These are phyloP conservation scores for Aspergillus unguis DNA, from an alignment of 2,329 filamentous ascomycete genomes.

Conservation along the genomic window DNA sequence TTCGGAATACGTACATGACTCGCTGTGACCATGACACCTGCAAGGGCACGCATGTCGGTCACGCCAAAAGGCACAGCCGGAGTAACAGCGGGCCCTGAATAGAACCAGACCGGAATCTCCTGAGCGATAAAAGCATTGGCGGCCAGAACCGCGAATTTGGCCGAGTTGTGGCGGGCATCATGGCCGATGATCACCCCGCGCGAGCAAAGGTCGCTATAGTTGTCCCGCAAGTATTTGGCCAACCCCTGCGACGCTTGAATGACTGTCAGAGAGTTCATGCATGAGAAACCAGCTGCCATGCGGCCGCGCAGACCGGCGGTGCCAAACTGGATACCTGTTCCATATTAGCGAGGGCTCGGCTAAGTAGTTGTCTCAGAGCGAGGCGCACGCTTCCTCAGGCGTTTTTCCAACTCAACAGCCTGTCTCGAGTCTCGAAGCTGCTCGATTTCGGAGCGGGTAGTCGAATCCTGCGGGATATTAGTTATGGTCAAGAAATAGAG, in stretches of 20 bases:
- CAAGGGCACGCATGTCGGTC: constrained; percentile 51
- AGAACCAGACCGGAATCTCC: constrained; percentile 59
- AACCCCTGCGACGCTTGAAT: constrained; percentile 65
- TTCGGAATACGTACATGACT: constrained; percentile 48
- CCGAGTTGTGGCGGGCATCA: constrained; percentile 62
- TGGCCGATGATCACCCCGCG: constrained; percentile 59
- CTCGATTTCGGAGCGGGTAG: constrained; percentile 54
- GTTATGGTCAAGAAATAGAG: constrained; percentile 9
- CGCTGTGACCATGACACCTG: constrained; percentile 64
- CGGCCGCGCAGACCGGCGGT: constrained; percentile 61
- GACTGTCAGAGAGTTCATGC: constrained; percentile 58
- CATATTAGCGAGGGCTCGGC: constrained; percentile 6
- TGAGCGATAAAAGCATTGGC: constrained; percentile 59
- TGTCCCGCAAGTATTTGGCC: constrained; percentile 55
- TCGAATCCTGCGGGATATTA: constrained; percentile 41
- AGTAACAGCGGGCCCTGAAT: constrained; percentile 55
- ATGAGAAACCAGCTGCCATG: constrained; percentile 64
- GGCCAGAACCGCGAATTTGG: constrained; percentile 58
- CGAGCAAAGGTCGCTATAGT: constrained; percentile 40
- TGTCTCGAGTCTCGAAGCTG: constrained; percentile 48
- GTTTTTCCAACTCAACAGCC: constrained; percentile 49
- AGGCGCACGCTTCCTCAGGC: constrained; percentile 49
- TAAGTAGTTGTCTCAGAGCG: neutral
- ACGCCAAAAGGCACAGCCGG: constrained; percentile 63
- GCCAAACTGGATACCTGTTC: constrained; percentile 56